Conservation (phyloP, 192 early-diverging fungal species). For the Backusella liffmaniae region DNA sequence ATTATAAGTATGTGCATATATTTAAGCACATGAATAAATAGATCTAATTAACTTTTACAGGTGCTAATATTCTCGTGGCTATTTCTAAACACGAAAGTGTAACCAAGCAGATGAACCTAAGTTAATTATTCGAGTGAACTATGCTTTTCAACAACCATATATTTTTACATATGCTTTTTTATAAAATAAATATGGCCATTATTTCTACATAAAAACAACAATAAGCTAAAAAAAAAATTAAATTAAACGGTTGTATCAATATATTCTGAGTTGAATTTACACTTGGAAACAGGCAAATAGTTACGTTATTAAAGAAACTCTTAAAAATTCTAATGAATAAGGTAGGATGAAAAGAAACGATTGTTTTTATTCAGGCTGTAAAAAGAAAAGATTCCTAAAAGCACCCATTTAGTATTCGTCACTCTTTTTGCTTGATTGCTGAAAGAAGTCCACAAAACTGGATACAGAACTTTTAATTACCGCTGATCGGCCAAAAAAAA, state of each 20-base stretch:
- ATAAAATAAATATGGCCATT: not conserved
- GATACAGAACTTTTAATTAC: not conserved
- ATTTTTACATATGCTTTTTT: not conserved
- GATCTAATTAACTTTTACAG: not conserved
- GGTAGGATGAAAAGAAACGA: not conserved
- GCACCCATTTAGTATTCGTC: not conserved
- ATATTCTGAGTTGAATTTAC: not conserved
- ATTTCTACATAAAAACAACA: not conserved
- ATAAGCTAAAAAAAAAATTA: no score
- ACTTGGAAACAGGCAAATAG: not conserved
- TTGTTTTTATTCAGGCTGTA: not conserved
- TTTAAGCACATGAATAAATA: not conserved
- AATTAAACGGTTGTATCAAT: not conserved
- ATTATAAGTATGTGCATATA: not conserved
- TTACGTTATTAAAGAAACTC: not conserved
- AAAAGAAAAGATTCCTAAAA: not conserved
- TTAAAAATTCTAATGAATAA: not conserved
- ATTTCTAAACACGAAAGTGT: slow-evolving; percentile 1
- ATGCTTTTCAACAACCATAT: not conserved
- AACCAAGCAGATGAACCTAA: not conserved
- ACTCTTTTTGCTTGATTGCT: not conserved
- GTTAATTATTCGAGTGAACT: not conserved
- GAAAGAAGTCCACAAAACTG: not conserved
- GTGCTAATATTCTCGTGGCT: not conserved
- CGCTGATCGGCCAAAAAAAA: not conserved